These are phyloP conservation scores for Colletotrichum siamense DNA, from an alignment of 2,329 filamentous ascomycete species.

Conservation along the genomic window DNA sequence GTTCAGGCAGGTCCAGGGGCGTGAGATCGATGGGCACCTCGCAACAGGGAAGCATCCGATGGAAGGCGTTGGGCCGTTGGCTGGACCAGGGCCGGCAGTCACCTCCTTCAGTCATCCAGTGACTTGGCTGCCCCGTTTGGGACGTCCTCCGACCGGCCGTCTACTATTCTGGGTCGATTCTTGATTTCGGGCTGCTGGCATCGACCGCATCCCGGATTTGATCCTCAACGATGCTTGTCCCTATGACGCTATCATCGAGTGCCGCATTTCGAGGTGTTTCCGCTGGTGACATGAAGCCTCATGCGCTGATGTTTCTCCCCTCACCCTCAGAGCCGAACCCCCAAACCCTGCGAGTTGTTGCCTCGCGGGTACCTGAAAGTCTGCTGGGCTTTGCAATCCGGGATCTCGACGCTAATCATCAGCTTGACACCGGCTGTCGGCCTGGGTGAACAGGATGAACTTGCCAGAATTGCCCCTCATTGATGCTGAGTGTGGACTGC, in stretches of 20 bases:
- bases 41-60: background rate
- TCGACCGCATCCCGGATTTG: background rate
- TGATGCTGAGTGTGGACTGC: background rate
- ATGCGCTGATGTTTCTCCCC: background rate
- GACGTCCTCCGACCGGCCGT: background rate
- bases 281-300: background rate
- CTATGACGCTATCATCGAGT: conserved; percentile 8
- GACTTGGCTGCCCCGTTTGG: background rate
- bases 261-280: background rate
- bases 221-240: background rate
- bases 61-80: background rate
- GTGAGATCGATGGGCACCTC: background rate
- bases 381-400: background rate
- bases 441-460: background rate
- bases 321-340: background rate
- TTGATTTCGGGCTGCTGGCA: background rate
- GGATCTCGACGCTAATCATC: conserved; percentile 3
- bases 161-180: background rate
- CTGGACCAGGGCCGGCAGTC: background rate
- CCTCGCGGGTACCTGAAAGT: conserved; percentile 20
- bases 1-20: background rate
- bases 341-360: background rate
- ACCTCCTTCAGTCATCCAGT: background rate
- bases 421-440: background rate
- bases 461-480: background rate